These are phyloP conservation scores for Ogataea wickerhamii DNA, from an alignment of 805 yeast genomes.

Conservation along the genomic window DNA sequence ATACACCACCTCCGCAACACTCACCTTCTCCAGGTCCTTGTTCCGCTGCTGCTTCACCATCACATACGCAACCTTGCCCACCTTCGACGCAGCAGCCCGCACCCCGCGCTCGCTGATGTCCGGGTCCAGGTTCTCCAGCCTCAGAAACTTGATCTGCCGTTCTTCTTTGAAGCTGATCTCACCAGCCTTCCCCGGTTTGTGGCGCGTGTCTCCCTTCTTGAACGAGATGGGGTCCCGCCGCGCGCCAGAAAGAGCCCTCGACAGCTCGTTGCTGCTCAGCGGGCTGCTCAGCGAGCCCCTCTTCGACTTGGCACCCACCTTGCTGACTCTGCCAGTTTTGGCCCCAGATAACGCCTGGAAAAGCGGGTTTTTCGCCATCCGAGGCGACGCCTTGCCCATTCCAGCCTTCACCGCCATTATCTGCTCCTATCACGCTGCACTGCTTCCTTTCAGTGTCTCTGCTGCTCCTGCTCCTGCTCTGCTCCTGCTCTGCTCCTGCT, in stretches of 20 bases:
- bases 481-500: too few species aligned
- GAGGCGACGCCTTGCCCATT: too few species aligned
- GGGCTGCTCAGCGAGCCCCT: background rate
- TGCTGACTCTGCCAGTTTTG: background rate
- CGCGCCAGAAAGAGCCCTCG: constrained; percentile 5
- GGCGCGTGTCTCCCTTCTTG: background rate
- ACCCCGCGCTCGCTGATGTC: background rate
- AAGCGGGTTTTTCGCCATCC: constrained; percentile 7
- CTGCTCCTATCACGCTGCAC: too few species aligned
- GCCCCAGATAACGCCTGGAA: constrained; percentile 8
- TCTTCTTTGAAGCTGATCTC: background rate
- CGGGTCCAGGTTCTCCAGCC: constrained; percentile 1
- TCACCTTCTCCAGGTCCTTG: constrained; percentile 29
- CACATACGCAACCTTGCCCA: constrained; percentile 17
- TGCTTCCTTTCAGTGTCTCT: too few species aligned
- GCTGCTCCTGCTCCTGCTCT: too few species aligned
- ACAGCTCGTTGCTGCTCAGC: constrained; percentile 5
- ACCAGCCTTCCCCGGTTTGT: constrained; percentile 3
- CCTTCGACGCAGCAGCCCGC: background rate
- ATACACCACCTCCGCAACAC: constrained; percentile 37
- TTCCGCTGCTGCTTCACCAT: constrained; percentile 24
- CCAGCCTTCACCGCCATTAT: too few species aligned
- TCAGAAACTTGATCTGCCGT: background rate
- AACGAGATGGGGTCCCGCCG: background rate
- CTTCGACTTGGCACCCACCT: background rate